Evolutionary conservation across 345 rosid species (phyloP).

Genomic region (Geranium rotundifolium): DNA sequence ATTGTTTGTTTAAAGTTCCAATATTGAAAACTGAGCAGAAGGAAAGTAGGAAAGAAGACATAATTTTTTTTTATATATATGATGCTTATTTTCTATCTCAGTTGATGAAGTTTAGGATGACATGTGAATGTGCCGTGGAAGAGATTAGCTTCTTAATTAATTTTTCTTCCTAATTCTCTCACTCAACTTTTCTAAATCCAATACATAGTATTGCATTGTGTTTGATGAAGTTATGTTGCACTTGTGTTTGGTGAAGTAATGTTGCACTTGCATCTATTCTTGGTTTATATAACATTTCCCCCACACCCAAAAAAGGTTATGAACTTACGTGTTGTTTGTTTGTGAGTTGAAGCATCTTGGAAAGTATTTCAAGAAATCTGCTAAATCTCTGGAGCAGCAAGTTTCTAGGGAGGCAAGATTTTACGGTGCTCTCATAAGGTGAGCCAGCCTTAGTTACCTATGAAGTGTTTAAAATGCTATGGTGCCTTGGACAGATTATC

Average conservation of each 20-base stretch:
- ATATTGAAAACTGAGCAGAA: background rate
- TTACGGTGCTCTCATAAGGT: conserved; percentile 96
- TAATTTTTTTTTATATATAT: too few relatives aligned
- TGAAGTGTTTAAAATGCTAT: background rate
- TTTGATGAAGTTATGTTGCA: too few relatives aligned
- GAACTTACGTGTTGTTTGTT: conserved; percentile 3
- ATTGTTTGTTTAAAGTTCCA: background rate
- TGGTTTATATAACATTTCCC: background rate
- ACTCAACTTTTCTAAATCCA: background rate
- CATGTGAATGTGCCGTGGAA: background rate
- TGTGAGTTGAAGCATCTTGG: conserved; percentile 56
- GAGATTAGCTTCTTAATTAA: background rate
- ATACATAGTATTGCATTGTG: too few relatives aligned
- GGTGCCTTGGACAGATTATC: background rate
- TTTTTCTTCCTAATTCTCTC: background rate
- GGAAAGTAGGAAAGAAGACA: background rate
- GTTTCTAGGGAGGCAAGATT: conserved; percentile 80
- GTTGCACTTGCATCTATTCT: background rate
- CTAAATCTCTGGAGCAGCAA: conserved; percentile 78
- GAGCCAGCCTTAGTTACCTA: conserved; percentile 5
- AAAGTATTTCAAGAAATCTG: conserved; percentile 85
- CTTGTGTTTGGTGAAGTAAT: too few relatives aligned
- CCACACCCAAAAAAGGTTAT: conserved; percentile 3
- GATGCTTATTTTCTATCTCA: background rate
- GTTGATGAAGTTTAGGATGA: background rate